Base-by-base conservation (phyloP, 192 early-diverging fungal species). In the Funneliformis mosseae region DNA sequence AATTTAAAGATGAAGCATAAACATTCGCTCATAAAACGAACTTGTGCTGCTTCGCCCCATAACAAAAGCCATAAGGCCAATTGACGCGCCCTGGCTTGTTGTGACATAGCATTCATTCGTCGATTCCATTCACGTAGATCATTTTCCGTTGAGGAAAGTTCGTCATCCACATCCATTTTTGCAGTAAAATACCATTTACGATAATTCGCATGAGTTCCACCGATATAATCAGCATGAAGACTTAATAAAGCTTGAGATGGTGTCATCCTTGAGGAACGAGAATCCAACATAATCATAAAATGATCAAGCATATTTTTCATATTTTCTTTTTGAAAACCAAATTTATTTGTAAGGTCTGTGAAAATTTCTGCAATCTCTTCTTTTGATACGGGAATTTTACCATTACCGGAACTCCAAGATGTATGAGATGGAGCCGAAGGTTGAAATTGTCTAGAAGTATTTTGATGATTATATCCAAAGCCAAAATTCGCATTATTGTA, bases 141-240 rank as follows among this genome's bases (percentile, higher is more conserved):
- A 33, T 33, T 84, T 81, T 71, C 82, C 77, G 5, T 83, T 86
- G 0, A 0, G 33, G 33, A 3, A 33, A 33, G 33, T 33, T 3
- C 33, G 33, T 88, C 89, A 66, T 90, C 85, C 74, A 89, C 81
- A 76, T 93, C 90, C 28, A 92, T 83, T 78, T 92, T 90, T 10
- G 93, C 88, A 33, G 92, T 92, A 85, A 95, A 94, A 84, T 91
- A 95, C 94, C 94, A 95, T 73, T 91, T 92, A 33, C 93, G 88
- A 83, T 94, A 95, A 86, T 95, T 95, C 74, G 93, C 90, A 71
- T 93, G 84, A 78, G 92, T 91, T 55, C 94, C 94, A 71, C 93
- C 94, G 79, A 95, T 90, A 76, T 92, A 93, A 80, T 95, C 94
- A 14, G 92, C 92, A 80, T 95, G 93, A 12, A 95, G 80, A 50